Percentiles rank a stretch among this genome's conserved stretches.
phyloP scores from a whole-genome alignment of 805 yeast species.

The Crinitomyces ghanaensis region DNA sequence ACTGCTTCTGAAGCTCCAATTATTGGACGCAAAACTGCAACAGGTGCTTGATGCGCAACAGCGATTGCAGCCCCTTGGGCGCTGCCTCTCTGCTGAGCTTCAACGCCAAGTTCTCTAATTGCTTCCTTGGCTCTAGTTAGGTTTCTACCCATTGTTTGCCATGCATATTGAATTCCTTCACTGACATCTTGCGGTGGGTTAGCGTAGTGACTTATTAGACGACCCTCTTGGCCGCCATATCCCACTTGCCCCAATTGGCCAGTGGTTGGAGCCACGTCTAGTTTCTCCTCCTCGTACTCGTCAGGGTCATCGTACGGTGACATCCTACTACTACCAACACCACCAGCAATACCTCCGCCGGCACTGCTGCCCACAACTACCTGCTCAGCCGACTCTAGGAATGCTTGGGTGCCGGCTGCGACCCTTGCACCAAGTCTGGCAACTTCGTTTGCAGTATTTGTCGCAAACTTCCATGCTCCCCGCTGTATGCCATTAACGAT shows the following conservation, averaged over 20 bases:
- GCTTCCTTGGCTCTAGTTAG: conserved; percentile 54
- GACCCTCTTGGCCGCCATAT: conserved; percentile 3
- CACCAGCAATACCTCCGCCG: conserved; percentile 24
- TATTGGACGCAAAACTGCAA: conserved; percentile 68
- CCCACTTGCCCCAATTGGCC: neutral
- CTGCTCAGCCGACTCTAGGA: conserved; percentile 71
- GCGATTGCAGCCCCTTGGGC: conserved; percentile 53
- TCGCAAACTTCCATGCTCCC: conserved; percentile 64
- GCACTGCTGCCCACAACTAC: conserved; percentile 66
- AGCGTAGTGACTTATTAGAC: conserved; percentile 59
- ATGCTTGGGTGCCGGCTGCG: conserved; percentile 78
- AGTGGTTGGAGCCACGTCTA: conserved; percentile 2
- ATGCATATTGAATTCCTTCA: conserved; percentile 70
- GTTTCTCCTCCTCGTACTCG: conserved; percentile 14
- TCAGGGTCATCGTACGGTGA: conserved; percentile 18
- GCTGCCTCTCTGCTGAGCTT: conserved; percentile 51
- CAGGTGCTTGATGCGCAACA: conserved; percentile 66
- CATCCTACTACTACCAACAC: conserved; percentile 4
- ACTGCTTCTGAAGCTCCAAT: conserved; percentile 91
- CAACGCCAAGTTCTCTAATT: conserved; percentile 45
- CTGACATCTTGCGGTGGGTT: conserved; percentile 65
- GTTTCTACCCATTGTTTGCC: conserved; percentile 57
- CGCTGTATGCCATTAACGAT: conserved; percentile 58
- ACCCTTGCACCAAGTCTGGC: conserved; percentile 72
- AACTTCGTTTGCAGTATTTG: conserved; percentile 68